These are phyloP conservation scores for Fusarium virguliforme DNA, from an alignment of 2,329 filamentous ascomycete species.

Conservation along the genomic window DNA sequence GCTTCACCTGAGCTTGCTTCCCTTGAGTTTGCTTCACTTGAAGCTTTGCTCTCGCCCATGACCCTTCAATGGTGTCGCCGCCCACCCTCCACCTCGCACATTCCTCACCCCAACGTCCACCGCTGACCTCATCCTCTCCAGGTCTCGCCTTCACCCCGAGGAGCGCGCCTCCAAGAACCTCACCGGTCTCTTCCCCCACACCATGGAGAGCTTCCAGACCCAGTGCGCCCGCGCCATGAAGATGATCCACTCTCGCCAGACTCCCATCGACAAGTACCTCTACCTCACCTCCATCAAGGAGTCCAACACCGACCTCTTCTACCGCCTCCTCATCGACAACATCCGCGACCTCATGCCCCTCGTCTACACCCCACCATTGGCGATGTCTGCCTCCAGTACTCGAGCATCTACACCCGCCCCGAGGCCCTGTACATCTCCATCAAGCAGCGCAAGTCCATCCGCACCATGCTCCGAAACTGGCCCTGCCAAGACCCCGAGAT, in stretches of 20 bases:
- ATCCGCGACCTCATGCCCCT: slow-evolving; percentile 84
- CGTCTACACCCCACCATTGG: slow-evolving; percentile 94
- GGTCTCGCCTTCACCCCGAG: slow-evolving; percentile 77
- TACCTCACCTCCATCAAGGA: slow-evolving; percentile 84
- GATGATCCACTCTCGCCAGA: slow-evolving; percentile 79
- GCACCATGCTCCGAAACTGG: slow-evolving; percentile 93
- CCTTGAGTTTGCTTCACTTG: too few relatives aligned
- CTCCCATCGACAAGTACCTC: slow-evolving; percentile 85
- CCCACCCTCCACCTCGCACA: background rate
- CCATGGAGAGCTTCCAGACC: slow-evolving; percentile 72
- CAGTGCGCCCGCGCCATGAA: slow-evolving; percentile 79
- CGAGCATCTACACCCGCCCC: slow-evolving; percentile 93
- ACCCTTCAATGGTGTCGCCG: background rate
- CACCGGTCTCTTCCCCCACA: slow-evolving; percentile 76
- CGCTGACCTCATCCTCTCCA: slow-evolving; percentile 52
- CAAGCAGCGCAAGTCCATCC: slow-evolving; percentile 91
- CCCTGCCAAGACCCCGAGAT: slow-evolving; percentile 92
- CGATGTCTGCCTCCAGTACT: slow-evolving; percentile 97
- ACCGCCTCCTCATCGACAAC: slow-evolving; percentile 84
- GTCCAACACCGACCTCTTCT: slow-evolving; percentile 86
- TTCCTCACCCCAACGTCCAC: background rate
- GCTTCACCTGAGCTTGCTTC: background rate
- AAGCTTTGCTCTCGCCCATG: too few relatives aligned
- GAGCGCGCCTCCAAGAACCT: slow-evolving; percentile 76
- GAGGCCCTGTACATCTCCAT: slow-evolving; percentile 98